Percentiles rank a stretch among this genome's conserved stretches.
Conservation (phyloP, 208 protist genomes). For the Acanthamoeba triangularis region DNA sequence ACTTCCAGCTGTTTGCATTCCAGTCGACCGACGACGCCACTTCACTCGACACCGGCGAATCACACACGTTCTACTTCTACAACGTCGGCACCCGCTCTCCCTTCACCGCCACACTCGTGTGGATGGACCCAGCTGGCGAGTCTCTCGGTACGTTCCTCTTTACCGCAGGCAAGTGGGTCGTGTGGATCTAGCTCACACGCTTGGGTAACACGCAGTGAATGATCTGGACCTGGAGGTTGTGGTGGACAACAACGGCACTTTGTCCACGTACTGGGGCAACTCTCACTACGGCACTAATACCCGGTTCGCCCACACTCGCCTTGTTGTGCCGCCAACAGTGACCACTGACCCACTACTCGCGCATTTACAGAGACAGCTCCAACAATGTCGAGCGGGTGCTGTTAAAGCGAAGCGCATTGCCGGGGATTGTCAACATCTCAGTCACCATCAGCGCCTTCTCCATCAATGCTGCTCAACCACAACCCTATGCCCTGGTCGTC, state of each 20-base stretch:
- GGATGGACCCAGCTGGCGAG: conserved; percentile 71
- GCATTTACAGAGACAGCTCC: background rate
- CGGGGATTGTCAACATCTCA: conserved; percentile 16
- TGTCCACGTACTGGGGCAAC: conserved; percentile 4
- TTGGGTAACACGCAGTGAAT: background rate
- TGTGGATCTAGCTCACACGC: background rate
- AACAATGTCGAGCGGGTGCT: conserved; percentile 64
- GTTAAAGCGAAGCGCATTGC: background rate
- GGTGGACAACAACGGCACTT: background rate
- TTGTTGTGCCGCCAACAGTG: background rate
- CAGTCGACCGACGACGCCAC: background rate
- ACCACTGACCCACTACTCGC: background rate
- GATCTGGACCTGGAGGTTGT: conserved; percentile 22
- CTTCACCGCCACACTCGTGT: conserved; percentile 50
- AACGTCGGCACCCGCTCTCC: conserved; percentile 66
- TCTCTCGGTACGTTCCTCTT: background rate
- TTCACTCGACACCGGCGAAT: conserved; percentile 50
- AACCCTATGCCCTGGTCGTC: conserved; percentile 58
- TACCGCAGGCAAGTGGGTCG: background rate
- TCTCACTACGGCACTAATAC: background rate
- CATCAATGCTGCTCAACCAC: background rate
- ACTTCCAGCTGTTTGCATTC: conserved; percentile 26
- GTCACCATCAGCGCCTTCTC: background rate
- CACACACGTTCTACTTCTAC: conserved; percentile 35
- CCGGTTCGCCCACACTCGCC: background rate